Evolutionary conservation across 2,329 filamentous ascomycete genomes (phyloP).

Genomic region (Hymenoscyphus salicellus): DNA sequence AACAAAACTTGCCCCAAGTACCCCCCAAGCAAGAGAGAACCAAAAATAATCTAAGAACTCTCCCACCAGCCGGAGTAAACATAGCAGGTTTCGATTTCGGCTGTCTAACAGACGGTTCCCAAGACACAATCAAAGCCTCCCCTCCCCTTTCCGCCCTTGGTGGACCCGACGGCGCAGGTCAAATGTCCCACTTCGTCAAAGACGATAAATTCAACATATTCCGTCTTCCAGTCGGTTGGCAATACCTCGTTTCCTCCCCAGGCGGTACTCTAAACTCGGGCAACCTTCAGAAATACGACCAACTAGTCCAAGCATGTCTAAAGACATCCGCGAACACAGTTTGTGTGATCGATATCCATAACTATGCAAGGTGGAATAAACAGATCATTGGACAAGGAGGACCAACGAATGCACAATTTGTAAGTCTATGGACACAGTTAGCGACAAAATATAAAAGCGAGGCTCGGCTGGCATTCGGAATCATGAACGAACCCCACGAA

Average conservation of each 20-base stretch:
- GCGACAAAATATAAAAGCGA: constrained; percentile 56
- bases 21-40: neutral
- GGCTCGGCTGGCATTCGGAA: constrained; percentile 56
- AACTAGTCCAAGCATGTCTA: constrained; percentile 55
- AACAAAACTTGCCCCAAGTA: neutral
- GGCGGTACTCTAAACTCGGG: constrained; percentile 47
- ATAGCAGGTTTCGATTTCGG: constrained; percentile 47
- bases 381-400: constrained; percentile 64
- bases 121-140: constrained; percentile 26
- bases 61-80: constrained; percentile 26
- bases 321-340: constrained; percentile 47
- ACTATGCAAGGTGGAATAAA: constrained; percentile 59
- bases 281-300: constrained; percentile 52
- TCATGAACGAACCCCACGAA: constrained; percentile 64
- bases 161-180: constrained; percentile 34
- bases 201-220: constrained; percentile 55
- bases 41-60: neutral
- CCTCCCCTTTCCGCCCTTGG: constrained; percentile 36
- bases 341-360: constrained; percentile 60
- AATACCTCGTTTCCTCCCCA: constrained; percentile 54
- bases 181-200: constrained; percentile 38
- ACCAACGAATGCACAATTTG: constrained; percentile 57
- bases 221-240: constrained; percentile 58
- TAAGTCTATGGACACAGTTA: constrained; percentile 53
- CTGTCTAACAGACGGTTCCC: constrained; percentile 40